These are phyloP conservation scores for Flagelloscypha sp. DNA, from an alignment of 768 basidiomycete genomes.

Conservation along the genomic window DNA sequence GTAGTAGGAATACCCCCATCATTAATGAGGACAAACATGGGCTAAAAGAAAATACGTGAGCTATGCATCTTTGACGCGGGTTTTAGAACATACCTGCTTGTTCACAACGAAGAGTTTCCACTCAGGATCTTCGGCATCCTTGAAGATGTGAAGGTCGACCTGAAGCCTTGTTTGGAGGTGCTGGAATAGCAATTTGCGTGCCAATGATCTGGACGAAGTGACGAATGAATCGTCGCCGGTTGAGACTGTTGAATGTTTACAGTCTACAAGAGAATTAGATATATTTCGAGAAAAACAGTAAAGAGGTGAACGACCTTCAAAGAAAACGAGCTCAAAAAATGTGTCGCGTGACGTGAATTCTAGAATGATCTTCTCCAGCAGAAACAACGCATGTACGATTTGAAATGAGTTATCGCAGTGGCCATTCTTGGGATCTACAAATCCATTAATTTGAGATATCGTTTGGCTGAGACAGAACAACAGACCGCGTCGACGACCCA, in stretches of 20 bases:
- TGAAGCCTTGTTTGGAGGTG: slow-evolving; percentile 35
- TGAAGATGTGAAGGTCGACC: slow-evolving; percentile 39
- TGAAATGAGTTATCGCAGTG: no score
- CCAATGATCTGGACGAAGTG: slow-evolving; percentile 41
- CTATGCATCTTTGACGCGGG: no score
- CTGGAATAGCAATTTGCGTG: slow-evolving; percentile 40
- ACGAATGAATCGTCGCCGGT: slow-evolving; percentile 28
- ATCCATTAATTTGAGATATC: no score
- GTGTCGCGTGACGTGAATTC: slow-evolving; percentile 42
- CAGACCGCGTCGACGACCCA: slow-evolving; percentile 41
- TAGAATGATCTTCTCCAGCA: slow-evolving; percentile 42
- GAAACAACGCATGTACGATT: slow-evolving; percentile 50
- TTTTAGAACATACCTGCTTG: slow-evolving; percentile 33
- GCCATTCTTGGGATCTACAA: no score
- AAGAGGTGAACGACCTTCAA: slow-evolving; percentile 31
- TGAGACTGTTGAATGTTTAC: slow-evolving; percentile 31
- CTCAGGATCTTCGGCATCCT: slow-evolving; percentile 31
- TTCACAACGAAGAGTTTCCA: slow-evolving; percentile 40
- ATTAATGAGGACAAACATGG: slow-evolving; percentile 58
- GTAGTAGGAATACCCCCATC: slow-evolving; percentile 34
- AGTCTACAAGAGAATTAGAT: slow-evolving; percentile 24
- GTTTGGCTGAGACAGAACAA: background rate
- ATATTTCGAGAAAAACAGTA: background rate
- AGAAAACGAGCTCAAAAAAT: slow-evolving; percentile 59
- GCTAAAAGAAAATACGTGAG: slow-evolving; percentile 28